Base-by-base conservation (phyloP, 1,284 basidiomycete genomes). In the Irpex rosettiformis region DNA sequence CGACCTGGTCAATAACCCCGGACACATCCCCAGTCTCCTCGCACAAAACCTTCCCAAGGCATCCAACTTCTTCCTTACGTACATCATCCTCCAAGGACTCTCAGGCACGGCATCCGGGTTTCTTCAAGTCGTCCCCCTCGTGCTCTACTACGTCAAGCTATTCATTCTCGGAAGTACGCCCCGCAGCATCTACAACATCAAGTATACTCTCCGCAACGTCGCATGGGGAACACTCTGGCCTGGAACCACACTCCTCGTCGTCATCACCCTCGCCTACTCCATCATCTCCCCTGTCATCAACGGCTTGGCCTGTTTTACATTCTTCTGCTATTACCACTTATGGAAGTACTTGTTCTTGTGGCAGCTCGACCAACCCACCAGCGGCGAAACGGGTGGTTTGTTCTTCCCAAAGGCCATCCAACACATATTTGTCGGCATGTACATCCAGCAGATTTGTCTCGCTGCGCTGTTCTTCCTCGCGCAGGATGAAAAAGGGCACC, bases 401-500 rank as follows among this genome's bases (percentile, higher is more conserved):
- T 98, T 98, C 81, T 98, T 96, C 80, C 95, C 95, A 49, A 93
- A 90, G 73, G 96, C 97, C 1, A 86, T 99, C 48, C 85, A 90
- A 56, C 96, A 98, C 68, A 71, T 96, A 45, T 98, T 98, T 66
- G 92, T 94, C n/a, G 96, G 94, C 3, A 65, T 96, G 67, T 98
- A 97, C 71, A 81, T 98, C 56, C 82, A 91, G 67, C 86, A 91
- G 69, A 70, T 96, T 55, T 95, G 92, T 70, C 77, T 97, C 18
- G 81, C 83, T 28, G 91, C 91, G 1, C 75, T 97, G 64, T 97
- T 97, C 82, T 96, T 97, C 86, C 79, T 97, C 3, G 84, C 88
- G 0, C 78, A 77, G 52, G 73, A 93, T 62, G 65, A 74, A 16
- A 73, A 83, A 22, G 58, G 71, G 0, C 75, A 85, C 0, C 73